These are phyloP conservation scores for Lentinula detonsa DNA, from an alignment of 768 basidiomycete genomes.

Conservation along the genomic window DNA sequence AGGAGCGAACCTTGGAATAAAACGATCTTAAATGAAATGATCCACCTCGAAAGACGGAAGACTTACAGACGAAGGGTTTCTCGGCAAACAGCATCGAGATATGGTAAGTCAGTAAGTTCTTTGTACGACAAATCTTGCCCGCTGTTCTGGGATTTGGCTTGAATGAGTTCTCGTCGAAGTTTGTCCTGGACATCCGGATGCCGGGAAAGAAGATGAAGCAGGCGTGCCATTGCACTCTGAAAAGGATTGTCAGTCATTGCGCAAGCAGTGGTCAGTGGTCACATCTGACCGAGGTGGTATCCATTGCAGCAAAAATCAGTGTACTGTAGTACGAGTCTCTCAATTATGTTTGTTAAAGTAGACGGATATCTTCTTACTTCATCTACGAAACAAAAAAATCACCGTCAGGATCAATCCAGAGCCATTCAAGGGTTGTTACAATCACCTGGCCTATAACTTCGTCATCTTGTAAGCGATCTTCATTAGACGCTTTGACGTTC, in stretches of 20 bases:
- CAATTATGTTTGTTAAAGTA: not conserved
- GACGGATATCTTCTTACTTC: not conserved
- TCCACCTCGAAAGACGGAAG: not conserved
- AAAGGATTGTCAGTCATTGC: not conserved
- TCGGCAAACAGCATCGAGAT: slow-evolving; percentile 33
- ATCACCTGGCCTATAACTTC: slow-evolving; percentile 30
- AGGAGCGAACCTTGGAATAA: slow-evolving; percentile 17
- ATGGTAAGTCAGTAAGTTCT: slow-evolving; percentile 26
- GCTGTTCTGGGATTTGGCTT: slow-evolving; percentile 17
- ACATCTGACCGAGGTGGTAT: slow-evolving; percentile 28
- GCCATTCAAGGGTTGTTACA: not conserved
- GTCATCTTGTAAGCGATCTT: slow-evolving; percentile 26
- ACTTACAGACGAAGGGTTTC: slow-evolving; percentile 34
- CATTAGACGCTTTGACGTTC: slow-evolving; percentile 23
- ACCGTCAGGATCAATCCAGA: not conserved
- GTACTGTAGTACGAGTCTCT: slow-evolving; percentile 10
- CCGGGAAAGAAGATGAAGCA: slow-evolving; percentile 24
- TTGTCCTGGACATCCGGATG: slow-evolving; percentile 31
- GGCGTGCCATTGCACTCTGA: slow-evolving; percentile 24
- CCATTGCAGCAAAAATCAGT: slow-evolving; percentile 33
- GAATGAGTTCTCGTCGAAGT: slow-evolving; percentile 27
- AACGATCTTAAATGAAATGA: not conserved
- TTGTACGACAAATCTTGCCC: slow-evolving; percentile 28
- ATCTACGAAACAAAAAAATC: not conserved
- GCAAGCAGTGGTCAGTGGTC: too few relatives aligned